Percentiles rank a stretch among this genome's conserved stretches.
Conservation (phyloP, 1,284 basidiomycete species). For the Mycosarcoma maydis region DNA sequence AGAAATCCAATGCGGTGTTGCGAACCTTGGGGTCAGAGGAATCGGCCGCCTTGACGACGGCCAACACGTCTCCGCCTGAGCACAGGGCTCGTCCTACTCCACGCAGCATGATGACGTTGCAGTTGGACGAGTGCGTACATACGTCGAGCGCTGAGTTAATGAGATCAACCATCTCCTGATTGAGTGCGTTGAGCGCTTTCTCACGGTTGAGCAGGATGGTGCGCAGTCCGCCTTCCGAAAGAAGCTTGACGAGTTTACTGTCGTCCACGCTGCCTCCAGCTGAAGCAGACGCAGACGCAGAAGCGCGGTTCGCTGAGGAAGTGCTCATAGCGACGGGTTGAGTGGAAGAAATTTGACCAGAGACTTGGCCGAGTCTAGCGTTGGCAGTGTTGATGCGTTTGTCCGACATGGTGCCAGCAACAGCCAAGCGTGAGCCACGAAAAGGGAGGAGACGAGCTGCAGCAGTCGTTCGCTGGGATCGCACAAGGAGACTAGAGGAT, state of each 20-base stretch:
- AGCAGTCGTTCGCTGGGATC: conserved; percentile 1
- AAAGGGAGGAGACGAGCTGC: not conserved
- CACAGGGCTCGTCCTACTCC: conserved; percentile 85
- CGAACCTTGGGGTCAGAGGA: conserved; percentile 59
- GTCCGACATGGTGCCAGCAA: conserved; percentile 15
- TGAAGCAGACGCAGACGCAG: not conserved
- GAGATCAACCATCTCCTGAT: conserved; percentile 81
- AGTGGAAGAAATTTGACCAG: conserved; percentile 31
- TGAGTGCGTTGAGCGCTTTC: conserved; percentile 85
- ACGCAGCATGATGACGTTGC: conserved; percentile 58
- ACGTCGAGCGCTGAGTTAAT: conserved; percentile 81
- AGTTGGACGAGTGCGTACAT: conserved; percentile 52
- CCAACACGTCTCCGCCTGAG: conserved; percentile 90
- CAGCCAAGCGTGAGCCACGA: not conserved
- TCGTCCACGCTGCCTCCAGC: not conserved
- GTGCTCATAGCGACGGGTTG: conserved; percentile 13
- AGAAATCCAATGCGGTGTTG: conserved; percentile 79
- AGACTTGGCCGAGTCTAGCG: conserved; percentile 32
- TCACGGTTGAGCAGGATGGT: conserved; percentile 84
- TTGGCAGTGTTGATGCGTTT: conserved; percentile 30
- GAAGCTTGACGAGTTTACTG: conserved; percentile 45
- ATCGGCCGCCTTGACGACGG: conserved; percentile 67
- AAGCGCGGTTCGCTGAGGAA: conserved; percentile 10
- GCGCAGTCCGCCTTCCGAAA: conserved; percentile 67
- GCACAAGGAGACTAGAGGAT: conserved; percentile 22